Conservation (phyloP, 306 rosid species). For the Cyclanthera cordifolia region DNA sequence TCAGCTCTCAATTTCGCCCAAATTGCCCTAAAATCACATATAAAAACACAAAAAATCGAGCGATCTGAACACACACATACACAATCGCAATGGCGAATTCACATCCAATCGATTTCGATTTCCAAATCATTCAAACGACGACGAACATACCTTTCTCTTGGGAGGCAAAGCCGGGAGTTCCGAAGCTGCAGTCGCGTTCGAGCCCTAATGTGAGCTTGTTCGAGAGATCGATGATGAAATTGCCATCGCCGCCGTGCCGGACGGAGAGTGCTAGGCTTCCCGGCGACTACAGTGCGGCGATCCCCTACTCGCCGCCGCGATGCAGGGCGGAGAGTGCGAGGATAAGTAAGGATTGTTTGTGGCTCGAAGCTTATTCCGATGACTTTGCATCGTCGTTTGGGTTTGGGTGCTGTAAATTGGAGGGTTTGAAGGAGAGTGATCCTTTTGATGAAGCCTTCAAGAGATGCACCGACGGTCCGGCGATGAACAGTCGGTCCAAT, state of each 20-base stretch:
- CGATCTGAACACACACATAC: not conserved
- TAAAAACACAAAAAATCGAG: not conserved
- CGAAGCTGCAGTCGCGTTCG: slow-evolving; percentile 15
- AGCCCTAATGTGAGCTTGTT: not conserved
- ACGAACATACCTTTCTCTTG: slow-evolving; percentile 44
- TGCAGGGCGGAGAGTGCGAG: not conserved
- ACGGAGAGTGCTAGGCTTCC: slow-evolving; percentile 12
- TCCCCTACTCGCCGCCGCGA: not conserved
- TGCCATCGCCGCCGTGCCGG: slow-evolving; percentile 13
- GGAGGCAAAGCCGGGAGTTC: slow-evolving; percentile 44
- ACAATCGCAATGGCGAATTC: not conserved
- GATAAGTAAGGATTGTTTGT: not conserved
- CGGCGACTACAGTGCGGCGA: not conserved
- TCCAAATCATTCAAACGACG: not conserved
- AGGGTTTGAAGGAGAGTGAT: slow-evolving; percentile 27
- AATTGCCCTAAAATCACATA: not conserved
- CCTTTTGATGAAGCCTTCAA: slow-evolving; percentile 45
- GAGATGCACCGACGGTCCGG: slow-evolving; percentile 35
- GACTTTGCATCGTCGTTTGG: not conserved
- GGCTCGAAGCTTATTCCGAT: not conserved
- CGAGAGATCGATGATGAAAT: not conserved
- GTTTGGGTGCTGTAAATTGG: not conserved
- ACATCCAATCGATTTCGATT: too few relatives aligned
- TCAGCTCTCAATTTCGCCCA: not conserved
- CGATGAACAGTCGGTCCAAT: too few relatives aligned